phyloP scores from a whole-genome alignment of 2,329 filamentous ascomycete species.

The Penicillium sp. region DNA sequence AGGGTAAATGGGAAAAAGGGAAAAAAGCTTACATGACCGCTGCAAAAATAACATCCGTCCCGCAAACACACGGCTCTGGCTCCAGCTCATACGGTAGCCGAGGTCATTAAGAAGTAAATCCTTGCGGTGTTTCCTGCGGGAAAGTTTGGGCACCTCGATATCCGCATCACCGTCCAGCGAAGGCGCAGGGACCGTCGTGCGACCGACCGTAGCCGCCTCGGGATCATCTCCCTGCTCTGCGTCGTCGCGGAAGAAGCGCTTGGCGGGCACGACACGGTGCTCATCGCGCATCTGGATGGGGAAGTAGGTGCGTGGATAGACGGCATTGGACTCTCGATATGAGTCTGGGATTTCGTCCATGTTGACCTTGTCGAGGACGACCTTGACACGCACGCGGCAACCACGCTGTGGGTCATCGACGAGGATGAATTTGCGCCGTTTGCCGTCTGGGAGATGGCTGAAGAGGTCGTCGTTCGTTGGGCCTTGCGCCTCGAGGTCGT shows the following conservation, averaged over 20 bases:
- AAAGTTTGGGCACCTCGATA: slow-evolving; percentile 70
- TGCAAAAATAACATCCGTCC: slow-evolving; percentile 83
- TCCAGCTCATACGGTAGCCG: slow-evolving; percentile 94
- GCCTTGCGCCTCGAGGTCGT: slow-evolving; percentile 29
- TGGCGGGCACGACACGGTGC: slow-evolving; percentile 64
- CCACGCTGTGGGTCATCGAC: slow-evolving; percentile 84
- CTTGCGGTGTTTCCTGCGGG: slow-evolving; percentile 65
- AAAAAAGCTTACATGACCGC: slow-evolving; percentile 69
- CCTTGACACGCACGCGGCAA: slow-evolving; percentile 78
- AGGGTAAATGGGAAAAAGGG: neutral
- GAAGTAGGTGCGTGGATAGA: slow-evolving; percentile 88
- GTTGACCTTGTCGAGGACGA: slow-evolving; percentile 88
- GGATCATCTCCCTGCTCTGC: slow-evolving; percentile 53
- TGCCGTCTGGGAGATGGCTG: slow-evolving; percentile 80
- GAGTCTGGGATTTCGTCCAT: slow-evolving; percentile 95
- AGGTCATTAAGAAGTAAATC: slow-evolving; percentile 91
- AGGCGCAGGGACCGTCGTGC: slow-evolving; percentile 57
- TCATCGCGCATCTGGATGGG: slow-evolving; percentile 88
- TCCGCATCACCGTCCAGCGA: slow-evolving; percentile 68
- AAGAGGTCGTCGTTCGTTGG: slow-evolving; percentile 65
- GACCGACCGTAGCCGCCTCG: slow-evolving; percentile 37
- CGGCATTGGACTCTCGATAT: slow-evolving; percentile 83
- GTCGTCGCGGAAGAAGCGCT: slow-evolving; percentile 69
- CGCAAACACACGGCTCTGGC: slow-evolving; percentile 87
- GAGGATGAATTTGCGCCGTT: slow-evolving; percentile 93